Evolutionary conservation across 2,329 filamentous ascomycete species (phyloP).

Genomic region (Fusarium neocosmosporiellum): DNA sequence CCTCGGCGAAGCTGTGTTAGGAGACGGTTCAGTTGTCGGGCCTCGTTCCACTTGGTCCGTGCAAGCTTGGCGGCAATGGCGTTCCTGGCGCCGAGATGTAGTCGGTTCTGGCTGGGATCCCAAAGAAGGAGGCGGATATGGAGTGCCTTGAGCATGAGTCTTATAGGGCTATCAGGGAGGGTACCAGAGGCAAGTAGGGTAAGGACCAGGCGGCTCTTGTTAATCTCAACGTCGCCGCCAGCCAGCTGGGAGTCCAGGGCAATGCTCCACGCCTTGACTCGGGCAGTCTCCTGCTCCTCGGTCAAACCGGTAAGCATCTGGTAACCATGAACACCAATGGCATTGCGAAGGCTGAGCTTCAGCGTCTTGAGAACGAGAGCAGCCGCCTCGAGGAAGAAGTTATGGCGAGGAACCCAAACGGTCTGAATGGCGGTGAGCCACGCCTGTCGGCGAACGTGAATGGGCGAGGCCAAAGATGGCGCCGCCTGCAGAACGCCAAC

Average conservation of each 20-base stretch:
- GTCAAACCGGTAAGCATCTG: slow-evolving; percentile 83
- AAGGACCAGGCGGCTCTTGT: slow-evolving; percentile 84
- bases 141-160: slow-evolving; percentile 91
- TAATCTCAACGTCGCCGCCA: slow-evolving; percentile 90
- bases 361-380: slow-evolving; percentile 83
- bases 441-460: slow-evolving; percentile 85
- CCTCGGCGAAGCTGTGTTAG: slow-evolving; percentile 55
- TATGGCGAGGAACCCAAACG: slow-evolving; percentile 89
- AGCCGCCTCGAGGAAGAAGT: slow-evolving; percentile 85
- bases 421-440: slow-evolving; percentile 95
- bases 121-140: slow-evolving; percentile 92
- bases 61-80: slow-evolving; percentile 79
- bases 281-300: slow-evolving; percentile 84
- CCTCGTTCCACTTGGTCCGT: slow-evolving; percentile 82
- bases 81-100: slow-evolving; percentile 74
- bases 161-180: slow-evolving; percentile 81
- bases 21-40: slow-evolving; percentile 71
- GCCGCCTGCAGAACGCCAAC: slow-evolving; percentile 61
- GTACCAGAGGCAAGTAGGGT: slow-evolving; percentile 91
- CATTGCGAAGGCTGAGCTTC: slow-evolving; percentile 82
- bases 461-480: slow-evolving; percentile 82
- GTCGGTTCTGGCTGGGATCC: slow-evolving; percentile 75
- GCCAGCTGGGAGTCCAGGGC: slow-evolving; percentile 93
- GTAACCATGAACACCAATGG: slow-evolving; percentile 82
- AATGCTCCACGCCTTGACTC: slow-evolving; percentile 92